Evolutionary conservation across 768 basidiomycete species (phyloP), one percentile per base, ranked within the genome.

Genomic region (Phanerochaete carnosa): DNA sequence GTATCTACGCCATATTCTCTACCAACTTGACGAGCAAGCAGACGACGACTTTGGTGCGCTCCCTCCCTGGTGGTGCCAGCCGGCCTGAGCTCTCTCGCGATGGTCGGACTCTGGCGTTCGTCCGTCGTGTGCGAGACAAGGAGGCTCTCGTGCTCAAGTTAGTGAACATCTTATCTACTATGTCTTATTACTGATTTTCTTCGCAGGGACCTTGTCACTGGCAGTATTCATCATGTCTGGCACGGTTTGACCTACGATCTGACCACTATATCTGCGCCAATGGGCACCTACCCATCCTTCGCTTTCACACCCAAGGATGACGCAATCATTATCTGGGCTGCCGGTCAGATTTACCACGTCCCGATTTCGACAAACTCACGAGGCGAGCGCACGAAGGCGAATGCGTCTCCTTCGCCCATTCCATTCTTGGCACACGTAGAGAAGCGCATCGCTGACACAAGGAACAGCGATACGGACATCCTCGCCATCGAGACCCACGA

Each of bases 251-350:
- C 80, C 1, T 89, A 88, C 65, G 89, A 91, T 68, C 75, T 86
- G n/a, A 77, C 77, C 23, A 69, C 70, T 11, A 76, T 89, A 54
- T 89, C 84, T 9, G 86, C 88, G 15, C 89, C 89, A 0, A 90
- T 90, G 87, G 87, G 88, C 12, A 91, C 89, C 43, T 91, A 91
- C 64, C 89, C 89, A 0, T 85, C 87, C 0, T 91, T 88, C 66
- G 79, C 88, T 9, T 90, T 90, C 71, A 80, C 84, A 0, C 86
- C 85, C 0, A 71, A 74, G 19, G 83, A 84, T 61, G 76, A 80
- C 59, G 84, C 82, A 1, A 73, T 90, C 55, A 77, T 90, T 62
- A 85, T 90, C 59, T 90, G 89, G 89, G 86, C 89, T 3, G 82
- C 86, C 1, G 89, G 89, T 2, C 82, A 88, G 59, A 88, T 90